Base-by-base conservation (phyloP, 2,329 filamentous ascomycete species). In the Aspergillus ruber region DNA sequence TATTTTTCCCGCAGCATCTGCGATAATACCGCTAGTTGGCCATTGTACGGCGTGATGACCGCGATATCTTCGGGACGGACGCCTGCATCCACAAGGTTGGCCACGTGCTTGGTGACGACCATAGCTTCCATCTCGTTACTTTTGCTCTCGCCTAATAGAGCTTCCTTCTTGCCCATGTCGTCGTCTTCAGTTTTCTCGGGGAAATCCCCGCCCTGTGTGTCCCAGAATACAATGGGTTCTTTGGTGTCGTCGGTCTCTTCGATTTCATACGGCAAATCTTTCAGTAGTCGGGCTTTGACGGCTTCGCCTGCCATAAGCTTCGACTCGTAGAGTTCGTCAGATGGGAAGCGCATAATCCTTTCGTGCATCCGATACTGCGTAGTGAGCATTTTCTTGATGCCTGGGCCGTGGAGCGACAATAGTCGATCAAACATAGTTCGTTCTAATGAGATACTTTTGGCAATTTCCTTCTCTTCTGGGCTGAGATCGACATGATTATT, bases 281-380 rank as follows among this genome's bases (percentile, higher is more conserved):
- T 85, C 7, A 98, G 77, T 6, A 96, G 71, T 13, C 90, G 81
- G 4, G 71, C 72, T 64, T 85, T 86, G 52, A 97, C 93, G 0
- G 76, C 74, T 4, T 91, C 87, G 1, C 86, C 90, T 0, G 93
- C 91, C 2, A 90, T 73, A 1, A 98, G 79, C 59, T 85, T 84
- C 2, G 80, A 81, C 51, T 88, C 88, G 70, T 98, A 98, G 9
- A 97, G 76, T 63, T 91, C 84, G 52, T 87, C 80, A 0, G 91
- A 96, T 0, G 93, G 91, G 60, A 96, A 98, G 6, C 82, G 79
- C 90, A 97, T 97, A 59, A 98, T 97, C 46, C 77, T 83, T 62
- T 95, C 86, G 64, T 98, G 90, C 93, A 98, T 98, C 33, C 93
- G 89, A 67, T 98, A 98, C 71, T 98, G 93, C 4, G 86, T 95